Evolutionary conservation across 176 grass and related monocot species (phyloP), one percentile per base, ranked within the genome.

Genomic region (Eragrostis curvula): DNA sequence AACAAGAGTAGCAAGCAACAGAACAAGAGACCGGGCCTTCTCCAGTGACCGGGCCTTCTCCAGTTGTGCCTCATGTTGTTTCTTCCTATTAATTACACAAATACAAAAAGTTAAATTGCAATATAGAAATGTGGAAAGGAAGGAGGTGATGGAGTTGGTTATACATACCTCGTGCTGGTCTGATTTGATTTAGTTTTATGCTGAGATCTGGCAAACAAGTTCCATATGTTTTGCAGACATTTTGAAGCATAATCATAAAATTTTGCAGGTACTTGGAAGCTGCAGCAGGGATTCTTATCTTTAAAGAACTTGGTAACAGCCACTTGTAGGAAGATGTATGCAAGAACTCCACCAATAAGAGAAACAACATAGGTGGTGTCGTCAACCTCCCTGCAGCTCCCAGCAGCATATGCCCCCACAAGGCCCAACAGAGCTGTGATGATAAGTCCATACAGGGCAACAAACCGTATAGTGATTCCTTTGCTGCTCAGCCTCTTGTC

Each of bases 1-100:
- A 0, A 72, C 84, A 16, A 93, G 81, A 63, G 86, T 87, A 6
- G 91, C 88, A 1, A 93, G 87, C 28, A 93, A 4, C 73, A 93
- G 60, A 14, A 88, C 79, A 57, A 83, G 66, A 13, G 73, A 47
- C 0, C 40, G 58, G 1, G 80, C 65, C 21, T 72, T 83, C 0
- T 83, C 32, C 66, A 62, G 0, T 18, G 73, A 47, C 0, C 40
- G 58, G 1, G 80, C 65, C 21, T 72, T 83, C 0, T 83, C 32
- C 66, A 62, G 0, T 18, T 14, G 21, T 20, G 21, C 21, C 0
- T 20, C 39, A 0, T 0, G 12, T 12, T 52, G 5, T 25, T 1
- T 43, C 1, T 5, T 39, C 45, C 66, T 85, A 39, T 16, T 48
- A 10, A 82, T 68, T 42, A 25, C 17, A 47, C 55, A 61, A 12